Base-by-base conservation (phyloP, 805 yeast species). In the Cyberlindnera maclurae region DNA sequence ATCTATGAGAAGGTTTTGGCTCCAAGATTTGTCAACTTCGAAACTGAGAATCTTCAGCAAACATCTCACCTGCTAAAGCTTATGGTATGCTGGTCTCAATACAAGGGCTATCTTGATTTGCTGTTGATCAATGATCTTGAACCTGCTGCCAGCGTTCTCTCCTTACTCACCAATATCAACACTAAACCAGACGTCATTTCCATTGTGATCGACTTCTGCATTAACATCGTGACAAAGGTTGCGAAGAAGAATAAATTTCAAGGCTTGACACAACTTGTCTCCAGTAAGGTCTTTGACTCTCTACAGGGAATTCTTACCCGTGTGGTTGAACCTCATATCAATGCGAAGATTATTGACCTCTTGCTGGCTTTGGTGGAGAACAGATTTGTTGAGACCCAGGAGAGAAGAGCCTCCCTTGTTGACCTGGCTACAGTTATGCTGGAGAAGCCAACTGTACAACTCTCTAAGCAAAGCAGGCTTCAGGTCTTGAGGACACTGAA, bases 41-140 rank as follows among this genome's bases (percentile, higher is more conserved):
- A 81, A 3, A 70, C 63, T 30, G 95, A 83, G 51, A 93, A 90
- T 56, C 64, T 82, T 26, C 94, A 87, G 54, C 87, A 82, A 51
- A 80, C 90, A 1, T 87, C 97, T 0, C 72, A 95, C 0, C 56
- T 90, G 32, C 63, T 89, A 74, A 74, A 68, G 40, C 55, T 87
- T 9, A 71, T 90, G 51, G 59, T 75, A 6, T 62, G 71, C 8
- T 73, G 95, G 78, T 64, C 82, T 35, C 54, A 66, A 4, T 55
- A 61, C 26, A 62, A 65, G 5, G 62, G 64, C 16, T 65, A 80
- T 29, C 62, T 69, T 34, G 65, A 66, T 12, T 74, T 81, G 42
- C 59, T 86, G 32, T 69, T 68, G 39, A 59, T 68, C 39, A 82
- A 83, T 45, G 71, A 80, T 33, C 67, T 60, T 36, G 65, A 72